Evolutionary conservation across 2,329 filamentous ascomycete species (phyloP), one percentile per base, ranked within the genome.

Genomic region (Hortaea sp.): DNA sequence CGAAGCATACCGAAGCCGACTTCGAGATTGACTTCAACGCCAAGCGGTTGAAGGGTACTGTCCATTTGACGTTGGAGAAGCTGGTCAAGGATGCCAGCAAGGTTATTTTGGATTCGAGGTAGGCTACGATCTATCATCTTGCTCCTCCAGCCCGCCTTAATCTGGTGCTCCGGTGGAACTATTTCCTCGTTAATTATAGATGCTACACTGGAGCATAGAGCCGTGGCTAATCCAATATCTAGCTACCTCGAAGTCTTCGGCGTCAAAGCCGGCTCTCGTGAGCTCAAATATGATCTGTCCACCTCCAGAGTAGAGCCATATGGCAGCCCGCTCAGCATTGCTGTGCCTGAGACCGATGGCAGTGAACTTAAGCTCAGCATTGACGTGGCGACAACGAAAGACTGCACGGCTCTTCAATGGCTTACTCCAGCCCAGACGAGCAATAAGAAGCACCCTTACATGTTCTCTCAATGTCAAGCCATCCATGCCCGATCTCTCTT

Each of bases 381-480:
- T 47, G 56, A 51, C 30, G 53, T 95, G 29, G 76, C 85, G 56
- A 97, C 92, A 5, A 97, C 92, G 1, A 77, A 84, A 43, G 78
- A 85, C 59, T 95, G 90, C 67, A 94, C 89, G 7, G 90, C 90
- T 7, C 73, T 98, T 51, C 90, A 97, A 68, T 98, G 92, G 90
- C 77, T 98, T 66, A 89, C 85, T 0, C 88, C 88, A 1, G 84
- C 84, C 30, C 92, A 97, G 70, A 97, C 92, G 1, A 88, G 86
- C 48, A 95, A 94, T 76, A 89, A 88, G 72, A 92, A 88, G 67
- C 85, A 94, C 56, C 90, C 90, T 1, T 97, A 95, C 68, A 90
- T 97, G 82, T 97, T 97, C 72, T 94, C 87, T 39, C 92, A 97
- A 71, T 95, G 89, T 66, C 90, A 98, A 72, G 89, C 90, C 45